Conservation (phyloP, 2,329 filamentous ascomycete genomes). For the Lomentospora prolificans region DNA sequence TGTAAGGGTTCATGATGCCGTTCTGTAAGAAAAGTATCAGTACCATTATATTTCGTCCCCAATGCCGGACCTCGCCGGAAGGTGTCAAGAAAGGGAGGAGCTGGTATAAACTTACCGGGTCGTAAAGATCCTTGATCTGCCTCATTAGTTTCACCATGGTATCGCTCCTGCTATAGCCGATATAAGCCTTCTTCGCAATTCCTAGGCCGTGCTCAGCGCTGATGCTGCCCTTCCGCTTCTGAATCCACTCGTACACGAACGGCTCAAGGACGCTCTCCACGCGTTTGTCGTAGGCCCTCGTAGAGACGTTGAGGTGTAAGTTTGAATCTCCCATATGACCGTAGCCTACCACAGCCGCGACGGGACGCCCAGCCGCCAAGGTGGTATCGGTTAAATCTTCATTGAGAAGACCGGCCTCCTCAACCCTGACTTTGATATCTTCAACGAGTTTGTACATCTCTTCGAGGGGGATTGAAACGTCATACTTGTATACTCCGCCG, state of each 20-base stretch:
- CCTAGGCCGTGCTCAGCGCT: conserved; percentile 94
- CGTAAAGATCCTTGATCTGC: conserved; percentile 87
- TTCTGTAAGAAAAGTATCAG: conserved; percentile 47
- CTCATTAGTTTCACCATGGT: conserved; percentile 88
- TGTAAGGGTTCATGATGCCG: conserved; percentile 98
- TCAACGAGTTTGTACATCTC: conserved; percentile 86
- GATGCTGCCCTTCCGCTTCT: conserved; percentile 79
- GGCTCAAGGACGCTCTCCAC: conserved; percentile 87
- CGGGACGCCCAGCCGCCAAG: conserved; percentile 48
- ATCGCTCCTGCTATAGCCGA: conserved; percentile 83
- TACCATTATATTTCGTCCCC: no score
- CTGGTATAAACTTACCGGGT: conserved; percentile 61
- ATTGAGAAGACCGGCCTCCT: conserved; percentile 64
- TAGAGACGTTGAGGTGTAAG: conserved; percentile 83
- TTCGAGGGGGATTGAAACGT: conserved; percentile 82
- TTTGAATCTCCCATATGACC: conserved; percentile 98
- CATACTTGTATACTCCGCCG: conserved; percentile 97
- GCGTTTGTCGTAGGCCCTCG: conserved; percentile 71
- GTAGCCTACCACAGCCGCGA: conserved; percentile 87
- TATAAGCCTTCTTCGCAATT: conserved; percentile 89
- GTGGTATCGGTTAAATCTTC: conserved; percentile 32
- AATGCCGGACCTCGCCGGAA: no score
- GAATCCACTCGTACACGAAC: conserved; percentile 96
- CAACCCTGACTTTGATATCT: conserved; percentile 66
- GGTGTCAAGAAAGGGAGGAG: neutral